These are phyloP conservation scores for Trametes coccinea DNA, from an alignment of 768 basidiomycete genomes.

Conservation along the genomic window DNA sequence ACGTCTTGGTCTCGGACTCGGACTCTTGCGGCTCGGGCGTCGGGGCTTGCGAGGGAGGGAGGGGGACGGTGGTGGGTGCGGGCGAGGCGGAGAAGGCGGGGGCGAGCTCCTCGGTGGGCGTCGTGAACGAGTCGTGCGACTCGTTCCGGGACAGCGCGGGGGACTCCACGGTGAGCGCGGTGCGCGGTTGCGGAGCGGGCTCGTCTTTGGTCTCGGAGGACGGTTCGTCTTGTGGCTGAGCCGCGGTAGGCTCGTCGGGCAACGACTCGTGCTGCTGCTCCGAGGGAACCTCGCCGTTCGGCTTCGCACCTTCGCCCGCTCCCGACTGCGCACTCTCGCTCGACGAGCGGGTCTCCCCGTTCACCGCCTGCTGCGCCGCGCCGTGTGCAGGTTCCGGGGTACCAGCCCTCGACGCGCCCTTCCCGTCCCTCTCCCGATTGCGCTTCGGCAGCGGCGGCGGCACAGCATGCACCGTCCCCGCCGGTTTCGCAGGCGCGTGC, in stretches of 20 bases:
- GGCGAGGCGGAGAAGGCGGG: conserved; percentile 9
- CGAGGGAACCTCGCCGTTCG: background rate
- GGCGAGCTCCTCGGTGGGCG: conserved; percentile 28
- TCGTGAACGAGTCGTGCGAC: conserved; percentile 28
- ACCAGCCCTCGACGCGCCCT: background rate
- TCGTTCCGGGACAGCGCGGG: conserved; percentile 14
- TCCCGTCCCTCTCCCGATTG: conserved; percentile 15
- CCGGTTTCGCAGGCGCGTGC: conserved; percentile 8
- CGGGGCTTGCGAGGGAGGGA: conserved; percentile 21
- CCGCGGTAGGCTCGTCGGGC: background rate
- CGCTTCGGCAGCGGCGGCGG: conserved; percentile 34
- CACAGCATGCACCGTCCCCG: conserved; percentile 6
- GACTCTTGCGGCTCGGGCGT: conserved; percentile 19
- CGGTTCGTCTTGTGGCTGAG: background rate
- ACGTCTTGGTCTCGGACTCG: conserved; percentile 7
- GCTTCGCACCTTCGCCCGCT: background rate
- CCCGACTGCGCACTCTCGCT: background rate
- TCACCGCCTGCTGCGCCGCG: background rate
- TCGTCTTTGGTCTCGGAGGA: background rate
- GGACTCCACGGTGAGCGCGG: background rate
- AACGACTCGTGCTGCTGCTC: background rate
- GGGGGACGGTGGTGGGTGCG: conserved; percentile 21
- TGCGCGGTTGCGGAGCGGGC: background rate
- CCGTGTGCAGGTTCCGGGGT: background rate
- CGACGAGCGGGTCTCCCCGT: background rate